phyloP scores from a whole-genome alignment of 805 yeast genomes.

The Starmerella bombicola region DNA sequence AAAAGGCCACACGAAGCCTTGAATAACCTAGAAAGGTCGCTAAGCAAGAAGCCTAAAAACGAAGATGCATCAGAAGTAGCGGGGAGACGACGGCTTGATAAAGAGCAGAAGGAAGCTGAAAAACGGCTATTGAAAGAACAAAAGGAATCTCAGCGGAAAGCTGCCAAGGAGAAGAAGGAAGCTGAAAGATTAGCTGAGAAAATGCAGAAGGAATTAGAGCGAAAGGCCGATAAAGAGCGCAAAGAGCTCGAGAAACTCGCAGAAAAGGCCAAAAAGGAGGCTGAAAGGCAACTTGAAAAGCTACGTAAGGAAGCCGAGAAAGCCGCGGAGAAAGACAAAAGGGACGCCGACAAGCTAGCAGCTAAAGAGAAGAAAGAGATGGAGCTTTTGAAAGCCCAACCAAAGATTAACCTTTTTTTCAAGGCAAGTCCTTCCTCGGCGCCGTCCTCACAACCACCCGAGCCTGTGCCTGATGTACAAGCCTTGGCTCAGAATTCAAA shows the following conservation, averaged over 20 bases:
- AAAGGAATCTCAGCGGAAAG: constrained; percentile 22
- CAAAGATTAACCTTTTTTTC: constrained; percentile 21
- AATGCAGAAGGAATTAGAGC: constrained; percentile 19
- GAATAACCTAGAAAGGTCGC: background rate
- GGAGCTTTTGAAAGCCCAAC: constrained; percentile 20
- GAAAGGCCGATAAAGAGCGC: constrained; percentile 18
- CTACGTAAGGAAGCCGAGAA: constrained; percentile 20
- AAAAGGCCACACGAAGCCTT: background rate
- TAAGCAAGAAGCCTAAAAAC: constrained; percentile 1
- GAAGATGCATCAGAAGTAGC: no score
- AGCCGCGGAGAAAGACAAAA: constrained; percentile 18
- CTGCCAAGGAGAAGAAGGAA: constrained; percentile 19
- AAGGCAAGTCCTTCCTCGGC: background rate
- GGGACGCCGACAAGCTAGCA: constrained; percentile 19
- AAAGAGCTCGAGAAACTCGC: constrained; percentile 22
- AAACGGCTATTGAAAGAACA: constrained; percentile 16
- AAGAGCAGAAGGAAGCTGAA: constrained; percentile 5
- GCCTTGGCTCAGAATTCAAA: background rate
- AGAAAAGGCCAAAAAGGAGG: constrained; percentile 17
- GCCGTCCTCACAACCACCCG: background rate
- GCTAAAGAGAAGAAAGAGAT: constrained; percentile 19
- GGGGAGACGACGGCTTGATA: background rate
- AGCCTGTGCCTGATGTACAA: no score
- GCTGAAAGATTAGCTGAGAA: constrained; percentile 14
- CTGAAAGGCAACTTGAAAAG: constrained; percentile 16